These are phyloP conservation scores for Didymella pinodella DNA, from an alignment of 2,329 filamentous ascomycete genomes.

Conservation along the genomic window DNA sequence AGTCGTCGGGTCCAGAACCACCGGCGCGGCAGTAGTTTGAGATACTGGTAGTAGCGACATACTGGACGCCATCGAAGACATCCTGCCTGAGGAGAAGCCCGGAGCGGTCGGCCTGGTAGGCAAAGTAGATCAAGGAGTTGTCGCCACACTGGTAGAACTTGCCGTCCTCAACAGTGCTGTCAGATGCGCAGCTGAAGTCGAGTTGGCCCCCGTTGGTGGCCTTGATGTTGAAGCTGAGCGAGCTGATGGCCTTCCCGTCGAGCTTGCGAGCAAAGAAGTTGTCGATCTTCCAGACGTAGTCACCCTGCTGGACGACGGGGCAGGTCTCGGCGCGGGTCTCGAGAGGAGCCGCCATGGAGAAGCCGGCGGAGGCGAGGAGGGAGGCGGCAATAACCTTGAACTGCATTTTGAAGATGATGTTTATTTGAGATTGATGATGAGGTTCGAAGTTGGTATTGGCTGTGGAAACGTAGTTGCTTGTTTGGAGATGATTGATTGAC, in stretches of 20 bases:
- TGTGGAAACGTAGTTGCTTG: conserved; percentile 7
- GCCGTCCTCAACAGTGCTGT: conserved; percentile 16
- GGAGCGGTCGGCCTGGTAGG: conserved; percentile 23
- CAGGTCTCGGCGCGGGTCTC: conserved; percentile 17
- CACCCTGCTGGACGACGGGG: conserved; percentile 19
- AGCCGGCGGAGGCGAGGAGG: conserved; percentile 25
- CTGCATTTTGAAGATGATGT: conserved; percentile 27
- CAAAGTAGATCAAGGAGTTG: conserved; percentile 25
- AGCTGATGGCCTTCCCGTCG: conserved; percentile 28
- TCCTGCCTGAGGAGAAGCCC: conserved; percentile 28
- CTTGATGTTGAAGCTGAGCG: conserved; percentile 28
- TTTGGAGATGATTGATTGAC: conserved; percentile 2
- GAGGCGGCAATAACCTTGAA: conserved; percentile 28
- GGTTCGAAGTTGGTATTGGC: not conserved
- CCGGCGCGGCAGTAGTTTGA: conserved; percentile 29
- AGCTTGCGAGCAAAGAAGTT: conserved; percentile 31
- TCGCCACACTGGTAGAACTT: conserved; percentile 27
- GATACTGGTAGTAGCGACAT: conserved; percentile 24
- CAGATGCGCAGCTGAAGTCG: conserved; percentile 24
- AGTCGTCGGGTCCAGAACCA: conserved; percentile 56
- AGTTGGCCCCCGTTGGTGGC: conserved; percentile 25
- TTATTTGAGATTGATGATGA: conserved; percentile 6
- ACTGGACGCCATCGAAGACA: conserved; percentile 22
- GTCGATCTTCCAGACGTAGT: conserved; percentile 34
- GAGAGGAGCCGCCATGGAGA: conserved; percentile 25